Evolutionary conservation across 331 rosid genomes (phyloP), one percentile per base, ranked within the genome.

Genomic region (Rhamnella rubrinervis): DNA sequence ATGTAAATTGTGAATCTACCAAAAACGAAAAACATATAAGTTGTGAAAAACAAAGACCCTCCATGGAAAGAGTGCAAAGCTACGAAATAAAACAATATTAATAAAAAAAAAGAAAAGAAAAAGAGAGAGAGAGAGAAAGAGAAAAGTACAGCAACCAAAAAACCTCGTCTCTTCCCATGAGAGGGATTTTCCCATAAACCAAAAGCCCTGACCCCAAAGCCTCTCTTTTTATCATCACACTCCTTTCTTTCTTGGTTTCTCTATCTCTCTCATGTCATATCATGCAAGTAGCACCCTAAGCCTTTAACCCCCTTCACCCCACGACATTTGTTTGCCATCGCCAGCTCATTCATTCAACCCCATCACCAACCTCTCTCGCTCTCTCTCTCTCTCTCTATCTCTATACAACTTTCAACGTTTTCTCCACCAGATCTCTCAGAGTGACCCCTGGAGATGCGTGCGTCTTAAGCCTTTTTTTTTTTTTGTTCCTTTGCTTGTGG

Each of bases 271-370:
- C 77, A 75, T 86, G 92, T 88, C 97, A 81, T 88, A 85, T 92
- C 97, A 88, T 91, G 97, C 96, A 86, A 85, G 75, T 79, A 73
- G 84, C 73, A 39, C 74, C 83, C 78, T 68, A 55, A 35, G 63
- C 64, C 75, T 73, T 67, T 78, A 17, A 17, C 23, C 20, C 72
- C 73, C 76, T 74, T 72, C 82, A 70, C 79, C 78, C 61, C 85
- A 66, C 83, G 75, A 85, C 84, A 80, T 75, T 79, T 75, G 81
- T 74, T 71, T 80, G 51, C 63, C 78, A 65, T 46, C 66, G 90
- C 89, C 93, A 87, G 91, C 91, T 89, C 89, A 89, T 84, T 82
- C 89, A 75, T 71, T 78, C 81, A 81, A 74, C 82, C 83, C 86
- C 84, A 71, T 75, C 87, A 79, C 87, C 85, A 80, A 86, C 85